Base-by-base conservation (phyloP, 2,329 filamentous ascomycete genomes). In the Fusarium siculi region DNA sequence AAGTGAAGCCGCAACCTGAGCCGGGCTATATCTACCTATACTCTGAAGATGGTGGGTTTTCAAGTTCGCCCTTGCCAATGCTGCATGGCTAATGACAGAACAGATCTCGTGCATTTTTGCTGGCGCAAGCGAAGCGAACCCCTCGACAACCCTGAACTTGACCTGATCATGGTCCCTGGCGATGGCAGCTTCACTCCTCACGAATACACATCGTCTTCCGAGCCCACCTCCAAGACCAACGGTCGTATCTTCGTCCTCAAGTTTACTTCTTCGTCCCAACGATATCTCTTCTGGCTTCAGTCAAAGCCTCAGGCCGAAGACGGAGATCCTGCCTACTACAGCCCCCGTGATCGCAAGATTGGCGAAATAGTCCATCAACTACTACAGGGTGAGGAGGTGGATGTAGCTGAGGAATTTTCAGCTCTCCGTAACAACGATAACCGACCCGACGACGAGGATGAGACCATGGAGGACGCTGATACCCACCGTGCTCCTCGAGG, bases 231-330 rank as follows among this genome's bases (percentile, higher is more conserved):
- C 64, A 90, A 93, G 79, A 92, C 92, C 50, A 95, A 97, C 80
- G 97, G 95, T 75, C 94, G 96, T 78, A 92, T 99, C 81, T 98
- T 95, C 81, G 92, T 93, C 65, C 91, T 99, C 79, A 98, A 97
- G 83, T 99, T 99, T 85, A 90, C 89, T 36, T 98, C 95, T 18
- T 97, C 94, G 72, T 96, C 95, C 66, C 92, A 97, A 83, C 91
- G 95, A 79, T 89, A 98, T 83, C 88, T 98, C 67, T 99, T 98
- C 86, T 99, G 96, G 95, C 87, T 99, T 79, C 96, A 99, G 84
- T 96, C 94, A 36, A 95, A 95, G 83, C 89, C 92, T 37, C 95
- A 98, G 84, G 90, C 83, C 80, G 88, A 85, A 73, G 88, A 84
- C 80, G 92, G 87, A 56, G 91, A 96, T 76, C 85, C 91, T 12